Percentiles rank a stretch among this genome's conserved stretches.
These are phyloP conservation scores for Ascochyta fabae DNA, from an alignment of 2,329 filamentous ascomycete genomes.

Conservation along the genomic window DNA sequence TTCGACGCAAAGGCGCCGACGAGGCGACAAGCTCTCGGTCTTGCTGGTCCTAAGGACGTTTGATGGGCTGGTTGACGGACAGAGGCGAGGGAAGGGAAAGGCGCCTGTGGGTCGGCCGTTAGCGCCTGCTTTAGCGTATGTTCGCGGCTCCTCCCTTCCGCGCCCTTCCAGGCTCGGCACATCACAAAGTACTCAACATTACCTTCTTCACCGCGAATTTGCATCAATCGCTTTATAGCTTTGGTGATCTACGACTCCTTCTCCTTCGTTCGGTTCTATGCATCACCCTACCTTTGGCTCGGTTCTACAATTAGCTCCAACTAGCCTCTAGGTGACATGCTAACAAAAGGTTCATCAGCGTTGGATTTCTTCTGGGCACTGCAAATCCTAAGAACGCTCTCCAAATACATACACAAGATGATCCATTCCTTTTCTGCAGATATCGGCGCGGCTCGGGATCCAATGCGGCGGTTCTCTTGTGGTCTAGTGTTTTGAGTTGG, in stretches of 20 bases:
- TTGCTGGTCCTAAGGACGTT: conserved; percentile 65
- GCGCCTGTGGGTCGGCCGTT: conserved; percentile 4
- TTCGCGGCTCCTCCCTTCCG: conserved; percentile 10
- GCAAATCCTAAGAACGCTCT: neutral
- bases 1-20: conserved; percentile 70
- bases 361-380: neutral
- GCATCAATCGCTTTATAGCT: neutral
- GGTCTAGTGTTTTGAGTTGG: conserved; percentile 5
- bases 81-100: conserved; percentile 8
- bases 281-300: neutral
- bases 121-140: neutral
- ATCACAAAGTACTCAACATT: neutral
- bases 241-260: no score
- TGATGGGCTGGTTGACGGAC: conserved; percentile 35
- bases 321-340: neutral
- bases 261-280: neutral
- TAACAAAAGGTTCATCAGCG: neutral
- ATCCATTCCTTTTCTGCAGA: neutral
- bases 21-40: conserved; percentile 68
- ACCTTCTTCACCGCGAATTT: neutral
- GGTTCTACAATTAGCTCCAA: neutral
- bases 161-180: neutral
- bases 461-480: conserved; percentile 1
- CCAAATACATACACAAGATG: conserved; percentile 10
- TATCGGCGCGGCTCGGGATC: conserved; percentile 7